Evolutionary conservation across 176 grass and related monocot species (phyloP).

Genomic region (Triticum aestivum): IWGSC_CS_RefSeq_v2.1 NC_057797.1:81872230-81872729

Average conservation of each 20-base stretch:
- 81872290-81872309: background rate
- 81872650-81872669: conserved; percentile 79
- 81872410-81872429: background rate
- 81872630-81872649: conserved; percentile 30
- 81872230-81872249: background rate
- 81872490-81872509: background rate
- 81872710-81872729: background rate
- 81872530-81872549: background rate
- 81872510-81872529: background rate
- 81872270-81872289: background rate
- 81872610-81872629: conserved; percentile 29
- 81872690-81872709: background rate
- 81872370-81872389: background rate
- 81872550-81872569: background rate
- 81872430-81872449: background rate
- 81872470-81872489: background rate
- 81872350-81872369: background rate
- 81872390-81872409: background rate
- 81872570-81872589: background rate
- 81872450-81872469: background rate
- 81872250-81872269: background rate
- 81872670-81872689: conserved; percentile 23
- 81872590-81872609: conserved; percentile 25
- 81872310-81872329: background rate
- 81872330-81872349: background rate